phyloP scores from a whole-genome alignment of 1,139 yeast species.

The Yamadazyma buinensis region DNA sequence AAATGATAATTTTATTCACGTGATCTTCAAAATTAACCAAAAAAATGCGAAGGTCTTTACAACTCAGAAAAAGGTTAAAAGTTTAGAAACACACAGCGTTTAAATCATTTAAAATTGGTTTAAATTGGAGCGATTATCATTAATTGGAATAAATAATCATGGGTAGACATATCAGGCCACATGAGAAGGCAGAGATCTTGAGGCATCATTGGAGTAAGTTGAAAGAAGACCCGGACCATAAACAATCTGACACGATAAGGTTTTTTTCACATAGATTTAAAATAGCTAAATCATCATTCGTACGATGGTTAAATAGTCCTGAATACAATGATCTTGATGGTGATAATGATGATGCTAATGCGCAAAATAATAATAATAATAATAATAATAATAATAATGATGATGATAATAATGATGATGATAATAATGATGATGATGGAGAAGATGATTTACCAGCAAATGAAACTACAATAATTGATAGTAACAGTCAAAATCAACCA shows the following conservation, averaged over 20 bases:
- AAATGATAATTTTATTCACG: no score
- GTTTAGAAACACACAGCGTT: no score
- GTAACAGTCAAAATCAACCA: no score
- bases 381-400: background rate
- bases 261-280: slow-evolving; percentile 15
- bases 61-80: no score
- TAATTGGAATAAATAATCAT: slow-evolving; percentile 2
- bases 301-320: slow-evolving; percentile 18
- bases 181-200: slow-evolving; percentile 12
- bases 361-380: background rate
- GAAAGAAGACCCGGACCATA: slow-evolving; percentile 15
- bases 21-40: no score
- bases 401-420: background rate
- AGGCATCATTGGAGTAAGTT: slow-evolving; percentile 16
- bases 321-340: background rate
- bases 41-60: no score
- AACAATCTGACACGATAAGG: slow-evolving; percentile 18
- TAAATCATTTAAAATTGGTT: background rate
- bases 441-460: background rate
- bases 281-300: slow-evolving; percentile 19
- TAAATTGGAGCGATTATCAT: background rate
- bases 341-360: slow-evolving; percentile 1
- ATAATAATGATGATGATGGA: background rate
- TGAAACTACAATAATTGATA: background rate
- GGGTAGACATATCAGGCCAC: slow-evolving; percentile 7